Conservation (phyloP, 1,284 basidiomycete species). For the Cryptococcus floricola region DNA sequence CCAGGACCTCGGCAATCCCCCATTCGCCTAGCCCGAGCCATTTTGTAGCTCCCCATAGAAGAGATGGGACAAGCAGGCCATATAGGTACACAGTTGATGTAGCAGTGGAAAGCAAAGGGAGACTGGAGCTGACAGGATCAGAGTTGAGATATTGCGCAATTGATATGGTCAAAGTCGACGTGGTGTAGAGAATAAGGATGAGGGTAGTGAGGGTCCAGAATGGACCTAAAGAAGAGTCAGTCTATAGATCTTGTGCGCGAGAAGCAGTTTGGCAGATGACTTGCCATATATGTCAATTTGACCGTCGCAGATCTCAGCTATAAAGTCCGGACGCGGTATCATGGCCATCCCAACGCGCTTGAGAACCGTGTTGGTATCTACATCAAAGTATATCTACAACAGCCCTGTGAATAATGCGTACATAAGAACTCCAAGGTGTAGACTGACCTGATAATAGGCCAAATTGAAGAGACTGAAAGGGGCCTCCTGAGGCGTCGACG, state of each 20-base stretch:
- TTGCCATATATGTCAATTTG: constrained; percentile 53
- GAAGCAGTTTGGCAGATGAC: neutral
- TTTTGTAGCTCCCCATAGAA: constrained; percentile 60
- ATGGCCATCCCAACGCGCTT: constrained; percentile 50
- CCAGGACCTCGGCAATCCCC: constrained; percentile 66
- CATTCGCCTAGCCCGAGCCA: constrained; percentile 82
- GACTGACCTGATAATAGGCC: constrained; percentile 48
- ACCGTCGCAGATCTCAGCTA: constrained; percentile 49
- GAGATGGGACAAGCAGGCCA: constrained; percentile 70
- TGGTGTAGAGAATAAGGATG: constrained; percentile 84
- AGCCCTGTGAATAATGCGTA: neutral
- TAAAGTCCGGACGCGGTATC: constrained; percentile 50
- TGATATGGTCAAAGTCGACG: constrained; percentile 79
- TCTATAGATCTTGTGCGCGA: neutral
- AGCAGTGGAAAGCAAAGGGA: constrained; percentile 74
- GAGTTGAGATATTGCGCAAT: constrained; percentile 72
- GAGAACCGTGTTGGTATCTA: constrained; percentile 49
- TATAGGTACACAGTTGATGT: constrained; percentile 80
- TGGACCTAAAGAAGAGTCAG: constrained; percentile 56
- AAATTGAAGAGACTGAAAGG: constrained; percentile 49
- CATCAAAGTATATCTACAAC: constrained; percentile 50
- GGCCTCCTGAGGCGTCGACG: constrained; percentile 11
- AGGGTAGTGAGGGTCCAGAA: constrained; percentile 95
- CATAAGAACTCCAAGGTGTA: neutral
- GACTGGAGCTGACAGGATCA: constrained; percentile 53